phyloP scores from a whole-genome alignment of 345 rosid species.

The Rubroshorea leprosula region DNA sequence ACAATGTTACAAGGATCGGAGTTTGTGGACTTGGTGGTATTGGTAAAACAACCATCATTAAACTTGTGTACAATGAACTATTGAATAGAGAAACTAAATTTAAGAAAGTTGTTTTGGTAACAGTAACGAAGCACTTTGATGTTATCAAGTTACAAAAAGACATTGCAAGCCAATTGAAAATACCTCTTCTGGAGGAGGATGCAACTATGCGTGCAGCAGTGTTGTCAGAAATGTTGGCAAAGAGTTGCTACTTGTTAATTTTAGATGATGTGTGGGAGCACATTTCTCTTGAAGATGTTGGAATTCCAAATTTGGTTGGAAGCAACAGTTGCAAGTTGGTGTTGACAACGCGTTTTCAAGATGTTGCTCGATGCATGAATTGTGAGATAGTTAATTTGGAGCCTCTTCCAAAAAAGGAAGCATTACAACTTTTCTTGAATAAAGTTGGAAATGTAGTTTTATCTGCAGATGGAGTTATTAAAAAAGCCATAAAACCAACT shows the following conservation, averaged over 20 bases:
- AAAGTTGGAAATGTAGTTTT: not conserved
- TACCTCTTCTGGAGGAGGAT: not conserved
- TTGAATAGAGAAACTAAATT: constrained; percentile 1
- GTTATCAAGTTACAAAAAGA: constrained; percentile 5
- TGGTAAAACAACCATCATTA: constrained; percentile 9
- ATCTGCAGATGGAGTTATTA: not conserved
- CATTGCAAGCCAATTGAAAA: constrained; percentile 1
- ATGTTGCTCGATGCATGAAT: not conserved
- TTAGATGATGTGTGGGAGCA: constrained; percentile 21
- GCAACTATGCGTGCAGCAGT: constrained; percentile 2
- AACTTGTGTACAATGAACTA: not conserved
- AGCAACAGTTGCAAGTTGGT: not conserved
- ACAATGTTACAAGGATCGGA: not conserved
- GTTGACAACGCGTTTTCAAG: not conserved
- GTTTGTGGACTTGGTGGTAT: constrained; percentile 19
- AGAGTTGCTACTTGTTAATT: constrained; percentile 9
- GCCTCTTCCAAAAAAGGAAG: not conserved
- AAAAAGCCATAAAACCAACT: not conserved
- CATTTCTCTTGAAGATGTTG: constrained; percentile 7
- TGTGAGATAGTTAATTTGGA: not conserved
- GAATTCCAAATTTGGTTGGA: constrained; percentile 8
- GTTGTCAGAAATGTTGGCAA: not conserved
- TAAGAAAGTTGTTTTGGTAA: constrained; percentile 14
- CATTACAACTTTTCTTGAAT: not conserved
- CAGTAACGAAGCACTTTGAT: constrained; percentile 11